phyloP scores from a whole-genome alignment of 2,329 filamentous ascomycete genomes.

The Fusarium sp. region DNA sequence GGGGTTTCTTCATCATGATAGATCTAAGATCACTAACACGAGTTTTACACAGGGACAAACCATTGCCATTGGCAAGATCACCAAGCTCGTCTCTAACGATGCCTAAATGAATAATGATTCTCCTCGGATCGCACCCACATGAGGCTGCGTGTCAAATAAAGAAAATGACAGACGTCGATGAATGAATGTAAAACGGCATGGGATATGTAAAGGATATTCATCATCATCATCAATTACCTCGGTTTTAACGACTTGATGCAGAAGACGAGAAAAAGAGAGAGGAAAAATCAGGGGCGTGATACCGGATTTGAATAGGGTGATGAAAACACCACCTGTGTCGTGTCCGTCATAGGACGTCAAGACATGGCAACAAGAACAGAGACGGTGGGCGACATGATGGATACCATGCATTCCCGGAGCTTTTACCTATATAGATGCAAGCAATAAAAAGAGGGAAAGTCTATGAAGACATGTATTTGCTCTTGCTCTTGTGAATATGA shows the following conservation, averaged over 20 bases:
- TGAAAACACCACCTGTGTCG: slow-evolving; percentile 27
- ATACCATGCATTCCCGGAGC: slow-evolving; percentile 30
- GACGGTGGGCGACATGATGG: slow-evolving; percentile 35
- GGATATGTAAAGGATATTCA: slow-evolving; percentile 25
- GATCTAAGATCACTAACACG: slow-evolving; percentile 44
- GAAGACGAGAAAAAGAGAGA: neutral
- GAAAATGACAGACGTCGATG: slow-evolving; percentile 12
- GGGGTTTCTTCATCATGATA: slow-evolving; percentile 11
- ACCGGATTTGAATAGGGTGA: slow-evolving; percentile 36
- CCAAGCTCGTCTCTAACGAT: slow-evolving; percentile 75
- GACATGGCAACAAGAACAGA: slow-evolving; percentile 21
- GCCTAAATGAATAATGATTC: slow-evolving; percentile 42
- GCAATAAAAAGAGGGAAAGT: slow-evolving; percentile 31
- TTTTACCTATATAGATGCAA: slow-evolving; percentile 39
- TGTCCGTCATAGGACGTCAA: slow-evolving; percentile 23
- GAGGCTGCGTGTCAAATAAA: slow-evolving; percentile 9
- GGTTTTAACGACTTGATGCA: slow-evolving; percentile 21
- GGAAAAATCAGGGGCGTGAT: slow-evolving; percentile 8
- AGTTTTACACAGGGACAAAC: slow-evolving; percentile 82
- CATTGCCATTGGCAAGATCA: slow-evolving; percentile 99
- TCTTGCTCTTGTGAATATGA: neutral
- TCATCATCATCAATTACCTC: slow-evolving; percentile 27
- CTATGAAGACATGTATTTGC: slow-evolving; percentile 7
- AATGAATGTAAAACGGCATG: slow-evolving; percentile 23
- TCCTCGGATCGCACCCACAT: slow-evolving; percentile 7